Evolutionary conservation across 73 alveolate species (phyloP).

Genomic region (Urostyla sp.): DNA sequence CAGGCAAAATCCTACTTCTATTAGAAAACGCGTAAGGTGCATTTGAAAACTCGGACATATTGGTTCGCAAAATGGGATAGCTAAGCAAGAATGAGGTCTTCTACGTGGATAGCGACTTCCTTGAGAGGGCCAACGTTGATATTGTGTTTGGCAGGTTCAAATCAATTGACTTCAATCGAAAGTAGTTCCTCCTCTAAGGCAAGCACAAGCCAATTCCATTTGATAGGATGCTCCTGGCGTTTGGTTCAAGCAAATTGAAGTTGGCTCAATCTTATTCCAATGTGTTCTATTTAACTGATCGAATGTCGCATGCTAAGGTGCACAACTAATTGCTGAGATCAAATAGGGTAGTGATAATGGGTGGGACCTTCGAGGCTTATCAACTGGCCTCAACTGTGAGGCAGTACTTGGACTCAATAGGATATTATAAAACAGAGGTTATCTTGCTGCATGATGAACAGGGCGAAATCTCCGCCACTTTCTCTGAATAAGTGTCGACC

Average conservation of each 20-base stretch:
- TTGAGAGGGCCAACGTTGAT: conserved; percentile 69
- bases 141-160: conserved; percentile 20
- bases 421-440: conserved; percentile 20
- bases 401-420: conserved; percentile 29
- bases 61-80: conserved; percentile 32
- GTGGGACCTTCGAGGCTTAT: conserved; percentile 70
- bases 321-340: conserved; percentile 66
- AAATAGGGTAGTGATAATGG: conserved; percentile 46
- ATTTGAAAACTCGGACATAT: conserved; percentile 60
- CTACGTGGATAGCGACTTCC: conserved; percentile 59
- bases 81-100: conserved; percentile 40
- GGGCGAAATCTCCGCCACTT: conserved; percentile 38
- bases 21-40: conserved; percentile 43
- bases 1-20: conserved; percentile 56
- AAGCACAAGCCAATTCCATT: conserved; percentile 25
- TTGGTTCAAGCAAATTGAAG: conserved; percentile 54
- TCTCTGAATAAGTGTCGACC: conserved; percentile 8
- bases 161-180: conserved; percentile 11
- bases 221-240: conserved; percentile 57
- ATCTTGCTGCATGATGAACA: conserved; percentile 3
- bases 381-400: conserved; percentile 56
- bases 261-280: conserved; percentile 24
- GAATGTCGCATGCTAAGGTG: conserved; percentile 61
- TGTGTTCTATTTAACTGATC: conserved; percentile 57
- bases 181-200: conserved; percentile 12